A percentile compares a stretch with the other conserved stretches of the same genome.
Conservation (phyloP, 2,329 filamentous ascomycete genomes). For the Aspergillus viridinutans region DNA sequence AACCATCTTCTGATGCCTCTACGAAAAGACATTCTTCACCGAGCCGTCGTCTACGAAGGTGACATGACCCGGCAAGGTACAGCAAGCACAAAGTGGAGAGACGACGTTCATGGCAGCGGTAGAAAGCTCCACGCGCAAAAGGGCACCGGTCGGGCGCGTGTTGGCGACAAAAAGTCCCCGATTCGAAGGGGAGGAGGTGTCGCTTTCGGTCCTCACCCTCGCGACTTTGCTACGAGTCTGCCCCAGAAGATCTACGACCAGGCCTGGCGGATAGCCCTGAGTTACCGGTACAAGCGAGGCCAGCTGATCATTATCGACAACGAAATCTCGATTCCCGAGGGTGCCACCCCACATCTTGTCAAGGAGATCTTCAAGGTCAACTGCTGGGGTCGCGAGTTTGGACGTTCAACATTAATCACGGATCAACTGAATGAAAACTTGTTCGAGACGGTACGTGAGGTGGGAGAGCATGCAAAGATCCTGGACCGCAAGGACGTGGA, state of each 20-base stretch:
- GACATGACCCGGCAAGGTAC: conserved; percentile 84
- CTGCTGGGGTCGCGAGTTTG: conserved; percentile 61
- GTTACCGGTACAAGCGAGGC: conserved; percentile 81
- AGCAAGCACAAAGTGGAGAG: conserved; percentile 74
- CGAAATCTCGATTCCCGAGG: conserved; percentile 62
- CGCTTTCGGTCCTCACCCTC: conserved; percentile 80
- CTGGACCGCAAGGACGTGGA: conserved; percentile 76
- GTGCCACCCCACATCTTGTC: conserved; percentile 53
- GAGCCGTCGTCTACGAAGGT: conserved; percentile 87
- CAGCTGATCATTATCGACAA: conserved; percentile 84
- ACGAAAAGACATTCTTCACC: conserved; percentile 85
- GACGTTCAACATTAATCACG: conserved; percentile 73
- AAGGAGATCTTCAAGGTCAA: conserved; percentile 66
- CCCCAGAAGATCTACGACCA: conserved; percentile 90
- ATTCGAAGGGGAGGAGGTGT: conserved; percentile 82
- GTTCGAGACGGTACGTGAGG: conserved; percentile 60
- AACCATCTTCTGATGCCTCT: conserved; percentile 84
- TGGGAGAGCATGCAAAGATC: conserved; percentile 64
- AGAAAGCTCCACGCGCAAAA: conserved; percentile 84
- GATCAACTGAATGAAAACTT: conserved; percentile 57
- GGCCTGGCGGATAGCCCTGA: conserved; percentile 90
- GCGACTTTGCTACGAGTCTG: conserved; percentile 81
- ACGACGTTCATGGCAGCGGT: conserved; percentile 77
- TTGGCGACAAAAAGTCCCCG: conserved; percentile 77
- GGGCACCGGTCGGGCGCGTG: conserved; percentile 73